These are phyloP conservation scores for Conticribra weissflogii DNA, from an alignment of 108 stramenopile species.

Conservation along the genomic window DNA sequence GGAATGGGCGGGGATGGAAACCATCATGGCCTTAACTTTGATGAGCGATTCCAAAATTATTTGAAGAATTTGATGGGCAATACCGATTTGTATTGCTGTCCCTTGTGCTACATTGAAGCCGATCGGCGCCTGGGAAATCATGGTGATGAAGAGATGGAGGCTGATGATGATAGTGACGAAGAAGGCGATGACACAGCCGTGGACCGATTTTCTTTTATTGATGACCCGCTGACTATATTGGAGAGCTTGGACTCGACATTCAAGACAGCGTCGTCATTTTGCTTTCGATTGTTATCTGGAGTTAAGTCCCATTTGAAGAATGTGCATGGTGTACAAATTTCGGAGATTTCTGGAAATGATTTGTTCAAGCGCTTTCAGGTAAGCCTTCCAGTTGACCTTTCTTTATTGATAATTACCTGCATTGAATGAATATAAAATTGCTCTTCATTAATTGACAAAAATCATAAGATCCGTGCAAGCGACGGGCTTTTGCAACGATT, in stretches of 20 bases:
- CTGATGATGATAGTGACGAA: slow-evolving; percentile 45
- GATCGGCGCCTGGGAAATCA: slow-evolving; percentile 40
- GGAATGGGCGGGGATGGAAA: slow-evolving; percentile 1
- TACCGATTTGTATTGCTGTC: slow-evolving; percentile 76
- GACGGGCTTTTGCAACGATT: slow-evolving; percentile 79
- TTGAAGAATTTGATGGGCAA: slow-evolving; percentile 66
- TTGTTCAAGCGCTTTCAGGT: slow-evolving; percentile 70
- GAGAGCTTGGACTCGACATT: slow-evolving; percentile 65
- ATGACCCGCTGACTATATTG: slow-evolving; percentile 81
- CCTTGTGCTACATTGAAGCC: slow-evolving; percentile 73
- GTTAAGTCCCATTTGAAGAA: slow-evolving; percentile 71
- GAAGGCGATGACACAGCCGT: slow-evolving; percentile 30
- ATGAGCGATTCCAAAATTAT: slow-evolving; percentile 57
- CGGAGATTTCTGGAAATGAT: slow-evolving; percentile 67
- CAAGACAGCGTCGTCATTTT: slow-evolving; percentile 66
- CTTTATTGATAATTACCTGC: neutral
- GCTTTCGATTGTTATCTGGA: slow-evolving; percentile 57
- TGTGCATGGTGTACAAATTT: slow-evolving; percentile 63
- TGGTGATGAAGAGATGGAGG: slow-evolving; percentile 39
- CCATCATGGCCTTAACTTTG: slow-evolving; percentile 25
- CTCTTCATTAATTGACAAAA: neutral
- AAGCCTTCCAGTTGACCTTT: slow-evolving; percentile 4
- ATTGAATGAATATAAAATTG: neutral
- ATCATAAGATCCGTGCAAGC: slow-evolving; percentile 50
- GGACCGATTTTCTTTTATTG: slow-evolving; percentile 39